These are phyloP conservation scores for Puccinia sorghi DNA, from an alignment of 1,284 basidiomycete species.

Conservation along the genomic window DNA sequence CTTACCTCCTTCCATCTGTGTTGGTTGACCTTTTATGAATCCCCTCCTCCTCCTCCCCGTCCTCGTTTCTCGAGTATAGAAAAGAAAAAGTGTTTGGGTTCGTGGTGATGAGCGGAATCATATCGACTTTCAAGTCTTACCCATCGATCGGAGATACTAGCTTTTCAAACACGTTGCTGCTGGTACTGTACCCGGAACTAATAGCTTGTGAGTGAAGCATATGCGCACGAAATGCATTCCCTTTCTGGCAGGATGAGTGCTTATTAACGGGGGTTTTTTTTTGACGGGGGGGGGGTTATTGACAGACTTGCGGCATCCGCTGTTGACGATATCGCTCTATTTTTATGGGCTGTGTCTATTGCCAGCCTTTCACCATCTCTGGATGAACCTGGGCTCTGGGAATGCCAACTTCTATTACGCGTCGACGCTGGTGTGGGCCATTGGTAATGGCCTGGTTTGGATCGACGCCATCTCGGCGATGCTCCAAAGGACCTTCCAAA, in stretches of 20 bases:
- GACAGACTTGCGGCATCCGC: conserved; percentile 79
- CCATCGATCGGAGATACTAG: conserved; percentile 85
- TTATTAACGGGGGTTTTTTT: background rate
- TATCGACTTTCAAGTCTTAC: conserved; percentile 87
- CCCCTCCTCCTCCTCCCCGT: background rate
- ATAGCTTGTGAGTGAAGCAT: conserved; percentile 68
- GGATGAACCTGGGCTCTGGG: conserved; percentile 87
- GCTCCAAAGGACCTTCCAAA: conserved; percentile 66
- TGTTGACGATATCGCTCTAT: conserved; percentile 80
- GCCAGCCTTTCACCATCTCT: conserved; percentile 86
- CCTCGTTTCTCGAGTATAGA: conserved; percentile 59
- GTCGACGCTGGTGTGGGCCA: conserved; percentile 85
- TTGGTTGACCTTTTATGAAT: background rate
- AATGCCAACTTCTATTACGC: conserved; percentile 99
- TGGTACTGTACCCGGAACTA: conserved; percentile 78
- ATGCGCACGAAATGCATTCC: background rate
- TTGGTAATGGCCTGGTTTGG: conserved; percentile 78
- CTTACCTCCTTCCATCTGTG: background rate
- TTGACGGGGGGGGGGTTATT: background rate
- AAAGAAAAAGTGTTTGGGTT: conserved; percentile 80
- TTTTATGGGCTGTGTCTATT: conserved; percentile 81
- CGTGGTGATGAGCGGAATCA: conserved; percentile 74
- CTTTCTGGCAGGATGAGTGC: background rate
- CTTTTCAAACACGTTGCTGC: conserved; percentile 74
- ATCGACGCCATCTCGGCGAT: conserved; percentile 80